Evolutionary conservation across 139 green algal species (phyloP).

Genomic region (Chlorella sp.): DNA sequence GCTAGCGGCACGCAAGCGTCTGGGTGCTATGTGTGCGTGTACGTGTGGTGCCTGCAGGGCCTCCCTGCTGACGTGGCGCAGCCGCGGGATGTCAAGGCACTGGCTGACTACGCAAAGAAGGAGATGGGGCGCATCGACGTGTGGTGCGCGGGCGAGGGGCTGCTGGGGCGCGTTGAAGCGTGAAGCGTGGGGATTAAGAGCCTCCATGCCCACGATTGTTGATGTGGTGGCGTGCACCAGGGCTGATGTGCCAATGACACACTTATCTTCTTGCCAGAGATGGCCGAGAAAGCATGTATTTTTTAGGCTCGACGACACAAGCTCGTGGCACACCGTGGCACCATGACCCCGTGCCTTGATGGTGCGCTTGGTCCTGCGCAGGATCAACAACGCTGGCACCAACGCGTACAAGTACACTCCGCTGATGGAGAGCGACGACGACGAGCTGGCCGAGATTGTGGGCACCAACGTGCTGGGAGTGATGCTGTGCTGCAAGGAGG

Average conservation of each 20-base stretch:
- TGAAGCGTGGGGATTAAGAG: neutral
- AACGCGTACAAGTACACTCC: slow-evolving; percentile 83
- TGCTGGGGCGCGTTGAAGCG: neutral
- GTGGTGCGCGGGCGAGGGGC: slow-evolving; percentile 48
- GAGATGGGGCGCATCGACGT: slow-evolving; percentile 53
- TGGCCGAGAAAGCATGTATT: neutral
- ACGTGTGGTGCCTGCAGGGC: slow-evolving; percentile 23
- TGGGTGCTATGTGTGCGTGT: neutral
- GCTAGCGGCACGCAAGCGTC: no score
- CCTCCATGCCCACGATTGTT: no score
- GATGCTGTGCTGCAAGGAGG: slow-evolving; percentile 86
- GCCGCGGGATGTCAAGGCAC: slow-evolving; percentile 42
- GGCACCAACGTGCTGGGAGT: slow-evolving; percentile 88
- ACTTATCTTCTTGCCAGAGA: neutral
- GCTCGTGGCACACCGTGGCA: neutral
- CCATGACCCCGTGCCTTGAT: neutral
- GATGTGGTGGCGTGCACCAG: no score
- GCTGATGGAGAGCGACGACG: slow-evolving; percentile 55
- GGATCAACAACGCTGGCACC: slow-evolving; percentile 80
- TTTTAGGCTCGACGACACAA: no score
- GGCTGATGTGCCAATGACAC: neutral
- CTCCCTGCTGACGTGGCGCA: slow-evolving; percentile 56
- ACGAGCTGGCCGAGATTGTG: slow-evolving; percentile 75
- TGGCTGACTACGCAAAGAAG: slow-evolving; percentile 57
- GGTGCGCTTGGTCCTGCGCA: neutral